Base-by-base conservation (phyloP, 2,329 filamentous ascomycete species). In the Arthrinium puccinioides region DNA sequence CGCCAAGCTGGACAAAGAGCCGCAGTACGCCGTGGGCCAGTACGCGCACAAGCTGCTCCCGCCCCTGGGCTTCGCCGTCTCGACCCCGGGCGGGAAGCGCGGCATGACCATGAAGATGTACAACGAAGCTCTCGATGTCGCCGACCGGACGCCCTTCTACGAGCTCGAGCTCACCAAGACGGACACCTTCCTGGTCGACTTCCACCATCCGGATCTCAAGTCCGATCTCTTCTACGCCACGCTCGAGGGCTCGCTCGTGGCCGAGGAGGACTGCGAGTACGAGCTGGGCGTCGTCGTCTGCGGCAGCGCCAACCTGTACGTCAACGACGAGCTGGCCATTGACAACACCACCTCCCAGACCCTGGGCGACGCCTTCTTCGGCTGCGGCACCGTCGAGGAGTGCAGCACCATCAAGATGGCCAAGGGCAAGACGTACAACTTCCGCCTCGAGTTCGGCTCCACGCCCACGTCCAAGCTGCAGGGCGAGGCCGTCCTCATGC, bases 281-380 rank as follows among this genome's bases (percentile, higher is more conserved):
- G 77, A 84, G 50, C 73, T 85, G 39, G 74, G 79, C n/a, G 63
- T 82, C 19, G 74, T 76, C 5, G 79, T 84, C 7, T 72, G 72
- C 29, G 81, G 81, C 19, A 79, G 76, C 1, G 79, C 77, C n/a
- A 76, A 74, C 46, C 64, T 84, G 9, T 79, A 72, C 45, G 68
- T 84, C 38, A 73, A 84, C 44, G 77, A 64, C 41, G 62, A 77
- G 40, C 59, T 82, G 3, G 64, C 84, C 21, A 71, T 84, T 15
- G 77, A 84, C 58, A 83, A 84, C 49, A 69, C 72, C 14, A 79
- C 76, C 33, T 74, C 77, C 41, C 81, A 84, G 54, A 63, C 56
- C 32, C 69, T 73, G 18, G 78, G 79, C 9, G 73, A 78, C 31
- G 72, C 74, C 4, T 84, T 84, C 64, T 79, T 83, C 43, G 76